A percentile compares a stretch with the other conserved stretches of the same genome.
These are phyloP conservation scores for Ceratobasidium sp. DNA, from an alignment of 1,284 basidiomycete genomes.

Conservation along the genomic window DNA sequence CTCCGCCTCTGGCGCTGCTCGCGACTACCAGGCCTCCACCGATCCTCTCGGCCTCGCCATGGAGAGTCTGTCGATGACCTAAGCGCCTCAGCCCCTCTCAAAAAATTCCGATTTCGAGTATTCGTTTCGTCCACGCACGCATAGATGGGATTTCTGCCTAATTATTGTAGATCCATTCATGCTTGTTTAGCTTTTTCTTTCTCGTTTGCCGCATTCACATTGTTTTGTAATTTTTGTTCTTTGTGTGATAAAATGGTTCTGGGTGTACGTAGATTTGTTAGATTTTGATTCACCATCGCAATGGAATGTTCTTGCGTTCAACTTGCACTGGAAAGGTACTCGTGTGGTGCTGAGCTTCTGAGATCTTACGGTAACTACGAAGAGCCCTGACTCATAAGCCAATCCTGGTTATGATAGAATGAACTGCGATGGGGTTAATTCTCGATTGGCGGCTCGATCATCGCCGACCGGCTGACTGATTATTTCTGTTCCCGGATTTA, in stretches of 20 bases:
- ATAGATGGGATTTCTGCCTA: not conserved
- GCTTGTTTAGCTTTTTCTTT: not conserved
- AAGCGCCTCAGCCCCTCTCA: not conserved
- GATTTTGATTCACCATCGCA: not conserved
- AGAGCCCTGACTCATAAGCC: too few species aligned
- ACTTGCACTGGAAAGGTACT: too few species aligned
- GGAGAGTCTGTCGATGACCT: conserved; percentile 52
- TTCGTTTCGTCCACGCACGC: not conserved
- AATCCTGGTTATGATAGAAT: too few species aligned
- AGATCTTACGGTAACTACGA: too few species aligned
- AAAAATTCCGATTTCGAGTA: too few species aligned
- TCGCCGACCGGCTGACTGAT: too few species aligned
- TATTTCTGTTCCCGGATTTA: too few species aligned
- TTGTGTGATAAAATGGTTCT: conserved; percentile 13
- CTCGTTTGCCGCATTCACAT: conserved; percentile 2
- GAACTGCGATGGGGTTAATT: too few species aligned
- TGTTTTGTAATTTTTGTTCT: conserved; percentile 3
- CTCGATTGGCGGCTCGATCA: too few species aligned
- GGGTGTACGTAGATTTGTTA: conserved; percentile 6
- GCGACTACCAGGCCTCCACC: conserved; percentile 51
- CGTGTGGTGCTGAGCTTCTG: too few species aligned
- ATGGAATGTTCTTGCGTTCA: not conserved
- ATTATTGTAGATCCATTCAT: conserved; percentile 28
- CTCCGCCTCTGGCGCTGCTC: conserved; percentile 31
- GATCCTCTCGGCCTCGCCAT: conserved; percentile 74